Evolutionary conservation across 352 stramenopile species (phyloP).

Genomic region (Aphanomyces cochlioides): DNA sequence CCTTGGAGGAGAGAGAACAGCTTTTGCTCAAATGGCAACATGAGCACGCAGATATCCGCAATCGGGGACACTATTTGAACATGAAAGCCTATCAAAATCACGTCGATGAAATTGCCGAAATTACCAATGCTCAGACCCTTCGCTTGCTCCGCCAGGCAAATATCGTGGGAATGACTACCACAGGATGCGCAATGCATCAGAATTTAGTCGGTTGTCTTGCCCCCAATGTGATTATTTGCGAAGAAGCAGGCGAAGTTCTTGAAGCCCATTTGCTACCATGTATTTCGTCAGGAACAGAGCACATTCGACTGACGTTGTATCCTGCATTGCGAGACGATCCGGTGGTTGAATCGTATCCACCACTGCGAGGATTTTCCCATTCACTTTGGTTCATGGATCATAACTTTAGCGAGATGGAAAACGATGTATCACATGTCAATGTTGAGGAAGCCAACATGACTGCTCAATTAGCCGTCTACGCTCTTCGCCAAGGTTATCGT

Average conservation of each 20-base stretch:
- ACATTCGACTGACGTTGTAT: constrained; percentile 71
- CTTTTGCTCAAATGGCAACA: not conserved
- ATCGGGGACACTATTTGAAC: not conserved
- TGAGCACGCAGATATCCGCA: not conserved
- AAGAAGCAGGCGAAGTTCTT: constrained; percentile 86
- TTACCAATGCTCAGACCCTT: constrained; percentile 38
- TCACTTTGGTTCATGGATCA: constrained; percentile 78
- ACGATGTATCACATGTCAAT: constrained; percentile 58
- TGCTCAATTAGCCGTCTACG: constrained; percentile 62
- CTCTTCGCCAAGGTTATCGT: constrained; percentile 68
- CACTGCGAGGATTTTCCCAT: constrained; percentile 43
- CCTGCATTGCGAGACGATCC: constrained; percentile 52
- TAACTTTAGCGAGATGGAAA: constrained; percentile 41
- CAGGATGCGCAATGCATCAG: constrained; percentile 67
- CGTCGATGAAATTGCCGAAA: constrained; percentile 34
- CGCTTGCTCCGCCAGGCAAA: constrained; percentile 37
- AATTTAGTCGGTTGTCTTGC: constrained; percentile 54
- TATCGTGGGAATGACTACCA: constrained; percentile 85
- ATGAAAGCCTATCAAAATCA: constrained; percentile 8
- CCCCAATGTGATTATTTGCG: constrained; percentile 73
- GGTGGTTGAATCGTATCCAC: constrained; percentile 49
- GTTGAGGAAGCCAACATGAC: constrained; percentile 57
- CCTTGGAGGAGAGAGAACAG: not conserved
- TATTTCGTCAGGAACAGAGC: constrained; percentile 57
- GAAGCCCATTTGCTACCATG: constrained; percentile 64